Evolutionary conservation across 306 rosid genomes (phyloP), one percentile per base, ranked within the genome.

Genomic region (Rosa lucieae): DNA sequence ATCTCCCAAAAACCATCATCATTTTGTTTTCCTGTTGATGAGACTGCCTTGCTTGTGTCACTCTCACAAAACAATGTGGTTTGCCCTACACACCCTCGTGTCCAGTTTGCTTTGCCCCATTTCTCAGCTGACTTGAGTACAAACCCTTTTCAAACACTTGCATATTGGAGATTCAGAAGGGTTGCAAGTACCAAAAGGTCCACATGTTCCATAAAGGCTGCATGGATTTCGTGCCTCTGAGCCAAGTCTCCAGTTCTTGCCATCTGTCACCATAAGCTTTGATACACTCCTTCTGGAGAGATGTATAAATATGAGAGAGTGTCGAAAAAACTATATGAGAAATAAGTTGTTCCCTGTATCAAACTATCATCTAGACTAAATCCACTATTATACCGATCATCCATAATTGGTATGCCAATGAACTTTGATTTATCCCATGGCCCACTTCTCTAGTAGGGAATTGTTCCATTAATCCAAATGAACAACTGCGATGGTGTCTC

Each of bases 361-460:
- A 47, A 66, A 62, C 83, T 84, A 74, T 77, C 67, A 1, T 23
- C 73, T 0, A 85, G 26, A 48, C 0, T 69, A 77, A 82, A 83
- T 20, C 84, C 83, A 69, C 83, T 70, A 11, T 46, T 18, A 72
- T 79, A 87, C 21, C 81, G 84, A 11, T 79, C 29, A 47, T 83
- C 65, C 90, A 85, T 85, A 0, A n/a, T 5, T 1, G 84, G 85
- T 17, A 83, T 6, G n/a, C 90, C 93, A 10, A 82, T 73, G 56
- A 89, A 89, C 77, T 79, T 32, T 26, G 76, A 56, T 15, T 83
- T 49, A 14, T 49, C 55, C 55, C 55, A 49, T 3, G 55, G 55
- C 18, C 55, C 55, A 14, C 55, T 49, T n/a, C 92, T 71, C 86
- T 82, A 87, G 55, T 52, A 76, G 14, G 87, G 90, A 1, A 13